Evolutionary conservation across 2,329 filamentous ascomycete species (phyloP), one percentile per base, ranked within the genome.

Genomic region (Clonostachys rhizophaga): DNA sequence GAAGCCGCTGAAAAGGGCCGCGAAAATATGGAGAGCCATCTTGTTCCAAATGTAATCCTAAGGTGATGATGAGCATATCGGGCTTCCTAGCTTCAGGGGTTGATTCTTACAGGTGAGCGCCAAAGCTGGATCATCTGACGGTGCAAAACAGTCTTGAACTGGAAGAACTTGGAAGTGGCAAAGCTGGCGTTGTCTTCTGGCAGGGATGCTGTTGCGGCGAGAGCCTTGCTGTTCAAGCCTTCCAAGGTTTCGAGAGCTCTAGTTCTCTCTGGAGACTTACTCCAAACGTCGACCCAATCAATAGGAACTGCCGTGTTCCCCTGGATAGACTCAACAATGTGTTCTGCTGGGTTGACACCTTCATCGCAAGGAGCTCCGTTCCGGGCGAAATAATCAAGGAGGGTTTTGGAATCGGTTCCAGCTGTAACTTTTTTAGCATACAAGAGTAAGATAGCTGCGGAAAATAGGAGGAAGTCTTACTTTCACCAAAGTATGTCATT

Each of bases 211-310:
- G 16, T 20, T 7, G 10, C 18, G 42, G 17, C 30, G n/a, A 43
- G 17, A 2, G 72, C 59, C 52, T 79, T 78, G 48, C 85, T 74
- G 7, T 81, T 74, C 37, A 89, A 83, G 56, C 86, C 81, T 14
- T 53, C 50, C 20, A 59, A 45, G 14, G 74, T 62, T 3, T 81
- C 59, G 16, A 84, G 64, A 2, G 68, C 59, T 5, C 67, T 62
- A 5, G 48, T 20, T 50, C 79, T 75, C 53, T 86, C 74, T 2
- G 77, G 64, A 0, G 83, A 87, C 36, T 76, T 74, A 42, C 71
- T 69, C 85, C 85, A 89, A 53, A 86, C 77, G 40, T 86, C 71
- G 13, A 52, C 51, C 58, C 57, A 59, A 41, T 59, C 57, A 14
- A 58, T 49, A 1, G 47, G 35, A 36, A 74, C 70, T 4, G 72